Evolutionary conservation across 1,284 basidiomycete genomes (phyloP).

Genomic region (Pseudozyma sp.): DNA sequence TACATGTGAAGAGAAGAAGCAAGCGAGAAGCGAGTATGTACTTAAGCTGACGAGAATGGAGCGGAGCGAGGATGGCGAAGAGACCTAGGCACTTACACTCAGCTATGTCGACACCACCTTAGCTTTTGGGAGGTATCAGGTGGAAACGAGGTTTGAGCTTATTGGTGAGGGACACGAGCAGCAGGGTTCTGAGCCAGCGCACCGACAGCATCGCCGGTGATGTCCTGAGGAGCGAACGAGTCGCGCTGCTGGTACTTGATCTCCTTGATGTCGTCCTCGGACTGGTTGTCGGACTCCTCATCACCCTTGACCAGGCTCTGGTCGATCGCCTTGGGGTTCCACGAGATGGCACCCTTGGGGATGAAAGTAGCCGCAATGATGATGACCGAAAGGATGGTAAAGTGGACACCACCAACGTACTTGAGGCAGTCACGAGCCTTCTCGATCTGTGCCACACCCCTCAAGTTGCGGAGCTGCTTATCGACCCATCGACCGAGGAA

Average conservation of each 20-base stretch:
- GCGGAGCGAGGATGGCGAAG: too few relatives aligned
- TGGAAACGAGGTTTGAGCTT: not conserved
- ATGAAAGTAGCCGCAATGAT: constrained; percentile 68
- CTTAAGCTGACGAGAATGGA: too few relatives aligned
- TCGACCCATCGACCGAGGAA: constrained; percentile 69
- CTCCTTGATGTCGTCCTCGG: constrained; percentile 41
- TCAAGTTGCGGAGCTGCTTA: constrained; percentile 38
- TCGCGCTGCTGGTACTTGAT: constrained; percentile 45
- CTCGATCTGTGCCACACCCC: constrained; percentile 41
- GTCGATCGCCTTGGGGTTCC: constrained; percentile 69
- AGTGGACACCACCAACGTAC: constrained; percentile 67
- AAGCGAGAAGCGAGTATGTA: too few relatives aligned
- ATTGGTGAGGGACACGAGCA: constrained; percentile 33
- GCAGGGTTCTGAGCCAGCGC: constrained; percentile 49
- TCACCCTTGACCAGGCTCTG: constrained; percentile 36
- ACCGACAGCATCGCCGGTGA: constrained; percentile 41
- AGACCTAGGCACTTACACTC: too few relatives aligned
- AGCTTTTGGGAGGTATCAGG: not conserved
- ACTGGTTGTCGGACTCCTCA: constrained; percentile 47
- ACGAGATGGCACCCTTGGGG: constrained; percentile 65
- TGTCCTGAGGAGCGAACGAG: constrained; percentile 44
- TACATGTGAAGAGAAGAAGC: too few relatives aligned
- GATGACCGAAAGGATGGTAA: constrained; percentile 67
- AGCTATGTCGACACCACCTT: too few relatives aligned
- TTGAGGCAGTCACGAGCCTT: constrained; percentile 58